These are phyloP conservation scores for Elsinoe necatrix DNA, from an alignment of 2,329 filamentous ascomycete species.

Conservation along the genomic window DNA sequence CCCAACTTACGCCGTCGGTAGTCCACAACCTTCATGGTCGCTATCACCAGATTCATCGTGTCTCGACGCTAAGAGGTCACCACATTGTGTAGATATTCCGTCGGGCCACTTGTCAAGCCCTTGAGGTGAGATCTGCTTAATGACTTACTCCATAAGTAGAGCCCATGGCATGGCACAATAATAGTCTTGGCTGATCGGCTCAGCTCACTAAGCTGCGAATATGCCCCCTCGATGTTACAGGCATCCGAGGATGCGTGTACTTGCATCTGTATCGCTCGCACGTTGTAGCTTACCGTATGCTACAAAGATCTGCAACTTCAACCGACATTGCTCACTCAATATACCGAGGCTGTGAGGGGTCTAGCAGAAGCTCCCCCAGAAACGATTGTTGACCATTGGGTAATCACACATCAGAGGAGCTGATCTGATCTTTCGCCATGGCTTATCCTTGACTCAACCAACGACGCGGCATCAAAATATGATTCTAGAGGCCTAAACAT, in stretches of 20 bases:
- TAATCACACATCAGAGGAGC: conserved; percentile 18
- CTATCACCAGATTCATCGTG: not conserved
- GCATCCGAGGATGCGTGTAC: conserved; percentile 19
- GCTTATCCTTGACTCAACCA: not conserved
- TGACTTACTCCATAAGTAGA: conserved; percentile 16
- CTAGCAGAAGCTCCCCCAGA: not conserved
- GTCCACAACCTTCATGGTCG: not conserved
- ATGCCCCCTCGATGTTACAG: conserved; percentile 11
- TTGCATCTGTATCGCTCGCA: conserved; percentile 20
- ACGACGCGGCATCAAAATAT: conserved; percentile 17
- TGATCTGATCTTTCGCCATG: conserved; percentile 17
- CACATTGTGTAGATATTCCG: not conserved
- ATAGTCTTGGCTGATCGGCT: not conserved
- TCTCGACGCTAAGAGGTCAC: not conserved
- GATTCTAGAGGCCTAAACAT: conserved; percentile 22
- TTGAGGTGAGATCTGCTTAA: conserved; percentile 11
- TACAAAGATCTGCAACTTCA: conserved; percentile 10
- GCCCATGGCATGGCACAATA: not conserved
- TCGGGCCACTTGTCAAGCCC: not conserved
- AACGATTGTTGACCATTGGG: conserved; percentile 1
- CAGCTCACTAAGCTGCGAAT: not conserved
- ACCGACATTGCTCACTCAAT: conserved; percentile 19
- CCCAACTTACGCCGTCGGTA: not conserved
- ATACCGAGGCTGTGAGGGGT: conserved; percentile 18
- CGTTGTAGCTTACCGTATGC: conserved; percentile 17